Base-by-base conservation (phyloP, 2,329 filamentous ascomycete species). In the Sporothrix brunneoviolacea region DNA sequence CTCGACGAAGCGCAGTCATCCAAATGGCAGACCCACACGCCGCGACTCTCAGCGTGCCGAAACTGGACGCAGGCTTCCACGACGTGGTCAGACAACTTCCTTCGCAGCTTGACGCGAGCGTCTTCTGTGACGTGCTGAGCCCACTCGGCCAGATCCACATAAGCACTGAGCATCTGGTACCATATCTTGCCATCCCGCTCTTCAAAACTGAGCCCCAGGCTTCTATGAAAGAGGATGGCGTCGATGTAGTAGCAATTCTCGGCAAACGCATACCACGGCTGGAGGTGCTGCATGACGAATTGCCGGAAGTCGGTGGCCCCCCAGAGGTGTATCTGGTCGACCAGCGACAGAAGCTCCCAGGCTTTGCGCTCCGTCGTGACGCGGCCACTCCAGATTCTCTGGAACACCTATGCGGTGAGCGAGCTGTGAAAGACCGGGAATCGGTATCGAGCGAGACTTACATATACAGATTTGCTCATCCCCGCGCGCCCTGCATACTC, bases 321-420 rank as follows among this genome's bases (percentile, higher is more conserved):
- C 38, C 38, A 40, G 38, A 40, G 19, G 38, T 40, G 38, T 40
- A 40, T 40, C 22, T 40, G 38, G 22, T 40, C 38, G 38, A 40
- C 22, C 12, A 40, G 38, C 38, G 38, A 40, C 38, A 40, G 38
- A 16, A 40, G 38, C 38, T 40, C 38, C 38, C 38, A 40, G 8
- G 38, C 38, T 40, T 40, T 40, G 19, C 38, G 38, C 38, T 40
- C 38, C 19, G 38, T 40, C 19, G 38, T 27, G 38, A 40, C 38
- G 22, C 38, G 38, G 38, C 38, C 38, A 27, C 38, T 40, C 38
- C 38, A 40, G 38, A 40, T 40, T 40, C 38, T 22, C 27, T 40
- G 38, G 38, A 40, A 40, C 38, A 40, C 19, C 38, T 40, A 40
- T 27, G 10, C 27, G 22, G 22, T 40, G 38, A 40, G 38, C 22